Evolutionary conservation across 306 rosid species (phyloP).

Genomic region (Dicorynia guianensis): DNA sequence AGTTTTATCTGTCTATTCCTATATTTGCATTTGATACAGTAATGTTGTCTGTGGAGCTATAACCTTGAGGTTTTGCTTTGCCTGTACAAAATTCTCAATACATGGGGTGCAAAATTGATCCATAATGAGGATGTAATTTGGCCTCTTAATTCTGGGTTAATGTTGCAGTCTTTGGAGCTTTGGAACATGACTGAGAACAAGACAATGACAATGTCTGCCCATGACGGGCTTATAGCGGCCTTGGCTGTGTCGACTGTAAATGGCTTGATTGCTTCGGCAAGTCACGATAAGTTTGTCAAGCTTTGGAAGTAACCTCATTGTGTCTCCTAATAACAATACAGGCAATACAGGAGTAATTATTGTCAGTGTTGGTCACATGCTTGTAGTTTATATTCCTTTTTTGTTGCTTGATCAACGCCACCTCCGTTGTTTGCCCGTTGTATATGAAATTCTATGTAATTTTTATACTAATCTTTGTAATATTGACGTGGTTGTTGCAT

Average conservation of each 20-base stretch:
- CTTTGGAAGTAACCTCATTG: constrained; percentile 75
- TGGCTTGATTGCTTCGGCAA: constrained; percentile 91
- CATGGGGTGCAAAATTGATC: too few relatives aligned
- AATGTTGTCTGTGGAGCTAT: too few relatives aligned
- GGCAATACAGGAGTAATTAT: constrained; percentile 40
- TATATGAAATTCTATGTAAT: constrained; percentile 33
- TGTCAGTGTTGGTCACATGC: constrained; percentile 33
- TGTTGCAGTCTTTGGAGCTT: constrained; percentile 88
- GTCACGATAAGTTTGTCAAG: constrained; percentile 89
- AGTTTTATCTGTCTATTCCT: too few relatives aligned
- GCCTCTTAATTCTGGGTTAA: not conserved
- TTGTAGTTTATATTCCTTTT: constrained; percentile 35
- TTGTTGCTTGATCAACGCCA: constrained; percentile 31
- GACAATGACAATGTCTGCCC: constrained; percentile 92
- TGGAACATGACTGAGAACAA: constrained; percentile 94
- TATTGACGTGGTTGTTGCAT: constrained; percentile 35
- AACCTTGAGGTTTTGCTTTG: too few relatives aligned
- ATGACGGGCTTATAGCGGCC: constrained; percentile 83
- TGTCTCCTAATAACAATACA: constrained; percentile 37
- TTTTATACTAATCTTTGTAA: constrained; percentile 42
- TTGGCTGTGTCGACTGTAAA: constrained; percentile 79
- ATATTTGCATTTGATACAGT: too few relatives aligned
- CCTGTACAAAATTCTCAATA: too few relatives aligned
- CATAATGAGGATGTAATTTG: constrained; percentile 1
- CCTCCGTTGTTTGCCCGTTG: constrained; percentile 11